Conservation (phyloP, 306 rosid species). For the Chamaecrista fasciculata region DNA sequence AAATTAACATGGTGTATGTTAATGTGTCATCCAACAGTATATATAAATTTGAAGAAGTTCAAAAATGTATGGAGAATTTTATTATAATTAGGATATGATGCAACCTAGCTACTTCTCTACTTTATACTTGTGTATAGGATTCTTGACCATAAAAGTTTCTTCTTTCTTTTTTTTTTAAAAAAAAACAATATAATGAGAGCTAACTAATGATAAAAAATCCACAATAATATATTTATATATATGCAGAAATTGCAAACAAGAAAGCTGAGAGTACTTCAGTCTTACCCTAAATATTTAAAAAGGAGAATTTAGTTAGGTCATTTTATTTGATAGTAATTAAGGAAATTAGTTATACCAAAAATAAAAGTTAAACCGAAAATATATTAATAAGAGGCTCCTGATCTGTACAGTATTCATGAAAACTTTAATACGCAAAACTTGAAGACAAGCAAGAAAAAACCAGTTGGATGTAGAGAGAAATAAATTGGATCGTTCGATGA, state of each 20-base stretch:
- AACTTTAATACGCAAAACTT: neutral
- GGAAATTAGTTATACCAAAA: too few species aligned
- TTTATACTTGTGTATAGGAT: slow-evolving; percentile 6
- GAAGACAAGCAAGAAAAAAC: neutral
- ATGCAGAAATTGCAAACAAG: neutral
- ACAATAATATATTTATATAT: neutral
- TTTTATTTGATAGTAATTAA: too few species aligned
- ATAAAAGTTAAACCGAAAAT: too few species aligned
- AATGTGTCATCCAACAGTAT: neutral
- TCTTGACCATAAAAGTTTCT: too few species aligned
- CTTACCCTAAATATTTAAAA: too few species aligned
- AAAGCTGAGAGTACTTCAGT: slow-evolving; percentile 18
- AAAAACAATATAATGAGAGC: neutral
- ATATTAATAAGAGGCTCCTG: too few species aligned
- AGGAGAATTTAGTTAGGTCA: too few species aligned
- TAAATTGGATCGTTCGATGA: neutral
- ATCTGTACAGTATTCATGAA: too few species aligned
- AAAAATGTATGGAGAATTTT: slow-evolving; percentile 17
- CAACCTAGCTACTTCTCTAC: slow-evolving; percentile 18
- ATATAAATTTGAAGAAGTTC: slow-evolving; percentile 32
- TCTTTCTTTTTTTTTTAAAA: too few species aligned
- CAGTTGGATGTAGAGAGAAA: neutral
- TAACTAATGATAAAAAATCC: neutral
- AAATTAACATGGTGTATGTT: too few species aligned
- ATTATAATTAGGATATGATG: neutral